Conservation (phyloP, 768 basidiomycete genomes). For the Rhodotorula graminis region DNA sequence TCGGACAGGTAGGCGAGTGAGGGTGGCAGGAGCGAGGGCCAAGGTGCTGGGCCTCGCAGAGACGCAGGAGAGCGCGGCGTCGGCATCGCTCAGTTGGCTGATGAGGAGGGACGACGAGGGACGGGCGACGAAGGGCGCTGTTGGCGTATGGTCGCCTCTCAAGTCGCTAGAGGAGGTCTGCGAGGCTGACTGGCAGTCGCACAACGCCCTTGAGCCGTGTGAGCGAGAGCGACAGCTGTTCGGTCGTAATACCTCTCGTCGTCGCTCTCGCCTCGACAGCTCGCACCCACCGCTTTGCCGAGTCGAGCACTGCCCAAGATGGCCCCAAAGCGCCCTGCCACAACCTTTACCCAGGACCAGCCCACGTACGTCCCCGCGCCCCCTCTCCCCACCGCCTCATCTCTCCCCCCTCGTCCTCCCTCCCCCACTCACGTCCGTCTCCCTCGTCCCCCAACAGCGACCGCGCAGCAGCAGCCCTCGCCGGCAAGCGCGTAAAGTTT, state of each 20-base stretch:
- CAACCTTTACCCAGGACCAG: conserved; percentile 10
- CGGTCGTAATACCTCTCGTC: too few relatives aligned
- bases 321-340: conserved; percentile 11
- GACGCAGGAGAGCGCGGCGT: not conserved
- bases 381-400: too few relatives aligned
- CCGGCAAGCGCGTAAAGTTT: conserved; percentile 31
- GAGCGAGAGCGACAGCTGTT: too few relatives aligned
- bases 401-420: not conserved
- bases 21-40: conserved; percentile 13
- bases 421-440: not conserved
- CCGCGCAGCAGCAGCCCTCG: conserved; percentile 15
- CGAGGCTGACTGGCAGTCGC: too few relatives aligned
- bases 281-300: not conserved
- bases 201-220: too few relatives aligned
- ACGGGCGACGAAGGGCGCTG: not conserved
- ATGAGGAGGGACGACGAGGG: not conserved
- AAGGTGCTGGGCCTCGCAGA: not conserved
- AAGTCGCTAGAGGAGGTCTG: too few relatives aligned
- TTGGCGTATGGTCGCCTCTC: too few relatives aligned
- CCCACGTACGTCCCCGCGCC: conserved; percentile 1
- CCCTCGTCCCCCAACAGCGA: conserved; percentile 3
- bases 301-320: not conserved
- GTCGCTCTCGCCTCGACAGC: too few relatives aligned
- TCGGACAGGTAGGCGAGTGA: conserved; percentile 2
- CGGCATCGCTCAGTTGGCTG: not conserved